Percentiles rank a stretch among this genome's conserved stretches.
phyloP scores from a whole-genome alignment of 306 rosid genomes.

The Biancaea sappan region DNA sequence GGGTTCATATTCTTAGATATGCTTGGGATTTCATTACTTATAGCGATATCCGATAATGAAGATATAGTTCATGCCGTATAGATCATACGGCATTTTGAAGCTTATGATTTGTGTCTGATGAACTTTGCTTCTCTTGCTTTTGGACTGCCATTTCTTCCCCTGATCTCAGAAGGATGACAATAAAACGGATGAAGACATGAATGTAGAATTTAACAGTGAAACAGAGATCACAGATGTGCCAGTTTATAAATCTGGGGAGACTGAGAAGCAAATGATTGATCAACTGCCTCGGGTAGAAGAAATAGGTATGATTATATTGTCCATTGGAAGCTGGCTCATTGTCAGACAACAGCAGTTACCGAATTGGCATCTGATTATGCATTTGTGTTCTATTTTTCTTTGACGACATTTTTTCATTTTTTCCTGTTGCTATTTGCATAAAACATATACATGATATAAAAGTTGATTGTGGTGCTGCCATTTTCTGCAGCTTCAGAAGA shows the following conservation, averaged over 20 bases:
- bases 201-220: slow-evolving; percentile 60
- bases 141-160: slow-evolving; percentile 26
- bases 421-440: neutral
- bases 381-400: neutral
- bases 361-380: slow-evolving; percentile 25
- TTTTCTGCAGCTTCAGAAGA: slow-evolving; percentile 71
- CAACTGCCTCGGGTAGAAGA: slow-evolving; percentile 67
- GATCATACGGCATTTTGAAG: neutral
- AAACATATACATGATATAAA: neutral
- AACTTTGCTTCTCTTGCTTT: slow-evolving; percentile 36
- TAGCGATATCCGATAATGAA: slow-evolving; percentile 6
- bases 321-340: slow-evolving; percentile 9
- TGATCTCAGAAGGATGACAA: slow-evolving; percentile 59
- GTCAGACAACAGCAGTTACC: slow-evolving; percentile 8
- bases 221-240: slow-evolving; percentile 48
- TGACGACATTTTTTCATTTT: neutral
- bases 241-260: slow-evolving; percentile 49
- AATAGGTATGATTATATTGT: slow-evolving; percentile 59
- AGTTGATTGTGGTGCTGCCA: slow-evolving; percentile 20
- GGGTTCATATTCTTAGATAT: slow-evolving; percentile 25
- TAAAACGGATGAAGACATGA: slow-evolving; percentile 53
- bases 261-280: slow-evolving; percentile 52
- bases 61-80: neutral
- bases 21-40: slow-evolving; percentile 5
- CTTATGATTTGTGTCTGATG: slow-evolving; percentile 20